These are phyloP conservation scores for Chlorella sp. DNA, from an alignment of 139 green algal genomes.

Conservation along the genomic window DNA sequence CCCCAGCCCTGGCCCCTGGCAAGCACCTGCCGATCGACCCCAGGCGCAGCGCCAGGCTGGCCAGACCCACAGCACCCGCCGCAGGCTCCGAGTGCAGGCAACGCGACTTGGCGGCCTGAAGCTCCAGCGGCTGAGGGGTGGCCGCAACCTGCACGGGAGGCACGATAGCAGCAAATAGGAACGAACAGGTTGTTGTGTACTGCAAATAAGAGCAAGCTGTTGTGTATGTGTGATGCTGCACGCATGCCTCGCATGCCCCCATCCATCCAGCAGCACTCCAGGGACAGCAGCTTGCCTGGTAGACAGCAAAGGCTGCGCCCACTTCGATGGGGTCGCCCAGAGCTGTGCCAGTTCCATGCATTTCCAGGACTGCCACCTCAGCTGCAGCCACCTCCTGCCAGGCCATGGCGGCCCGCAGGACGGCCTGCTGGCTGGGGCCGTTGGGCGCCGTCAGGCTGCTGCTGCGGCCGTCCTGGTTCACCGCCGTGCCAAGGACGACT, in stretches of 20 bases:
- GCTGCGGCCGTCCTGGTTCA: constrained; percentile 93
- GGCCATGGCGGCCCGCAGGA: constrained; percentile 66
- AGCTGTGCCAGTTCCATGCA: constrained; percentile 85
- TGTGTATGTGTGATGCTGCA: too few relatives aligned
- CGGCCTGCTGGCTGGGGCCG: constrained; percentile 86
- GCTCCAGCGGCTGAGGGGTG: constrained; percentile 42
- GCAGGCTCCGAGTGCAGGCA: constrained; percentile 86
- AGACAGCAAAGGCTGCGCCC: constrained; percentile 63
- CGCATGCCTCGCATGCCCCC: too few relatives aligned
- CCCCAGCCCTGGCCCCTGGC: too few relatives aligned
- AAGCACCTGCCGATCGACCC: background rate
- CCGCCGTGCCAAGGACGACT: constrained; percentile 64
- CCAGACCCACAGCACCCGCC: constrained; percentile 71
- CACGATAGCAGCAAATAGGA: too few relatives aligned
- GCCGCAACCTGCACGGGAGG: background rate
- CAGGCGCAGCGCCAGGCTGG: constrained; percentile 7
- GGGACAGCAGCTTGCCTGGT: constrained; percentile 9
- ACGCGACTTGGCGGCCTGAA: constrained; percentile 80
- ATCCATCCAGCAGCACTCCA: too few relatives aligned
- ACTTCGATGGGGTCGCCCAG: constrained; percentile 92
- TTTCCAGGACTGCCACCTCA: constrained; percentile 61
- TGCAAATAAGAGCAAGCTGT: too few relatives aligned
- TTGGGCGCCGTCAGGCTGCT: constrained; percentile 90
- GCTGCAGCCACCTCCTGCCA: background rate
- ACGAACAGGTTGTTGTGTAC: too few relatives aligned